Percentiles rank a stretch among this genome's conserved stretches.
Conservation (phyloP, 768 basidiomycete species). For the Saitozyma podzolica region DNA sequence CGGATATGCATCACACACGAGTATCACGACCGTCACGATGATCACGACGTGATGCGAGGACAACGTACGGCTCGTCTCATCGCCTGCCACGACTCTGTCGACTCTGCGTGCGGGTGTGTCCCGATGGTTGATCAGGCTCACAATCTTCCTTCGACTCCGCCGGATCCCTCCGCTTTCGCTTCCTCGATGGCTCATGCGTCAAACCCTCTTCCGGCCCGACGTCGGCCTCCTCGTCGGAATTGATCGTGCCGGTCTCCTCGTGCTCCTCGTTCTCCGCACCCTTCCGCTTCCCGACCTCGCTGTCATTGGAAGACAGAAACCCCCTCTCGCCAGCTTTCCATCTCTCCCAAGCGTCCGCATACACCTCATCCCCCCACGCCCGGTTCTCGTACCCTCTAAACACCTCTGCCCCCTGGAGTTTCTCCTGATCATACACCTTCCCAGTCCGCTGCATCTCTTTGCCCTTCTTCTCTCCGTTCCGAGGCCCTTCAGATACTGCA, state of each 20-base stretch:
- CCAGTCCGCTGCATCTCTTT: slow-evolving; percentile 41
- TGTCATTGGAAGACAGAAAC: neutral
- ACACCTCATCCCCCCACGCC: slow-evolving; percentile 41
- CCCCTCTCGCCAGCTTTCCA: slow-evolving; percentile 26
- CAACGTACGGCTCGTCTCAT: no score
- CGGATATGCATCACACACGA: no score
- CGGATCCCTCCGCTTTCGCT: neutral
- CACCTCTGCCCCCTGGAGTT: slow-evolving; percentile 39
- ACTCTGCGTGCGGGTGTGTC: no score
- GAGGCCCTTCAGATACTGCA: no score
- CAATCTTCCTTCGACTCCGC: no score
- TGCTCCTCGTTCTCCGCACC: neutral
- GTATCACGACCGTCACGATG: no score
- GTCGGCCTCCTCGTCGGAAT: neutral
- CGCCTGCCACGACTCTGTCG: no score
- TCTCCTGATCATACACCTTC: slow-evolving; percentile 43
- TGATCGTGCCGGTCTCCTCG: neutral
- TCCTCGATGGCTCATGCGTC: neutral
- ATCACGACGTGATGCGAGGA: no score
- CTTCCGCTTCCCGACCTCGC: neutral
- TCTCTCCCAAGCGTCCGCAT: slow-evolving; percentile 27
- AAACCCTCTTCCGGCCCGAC: neutral
- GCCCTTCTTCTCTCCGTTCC: slow-evolving; percentile 5
- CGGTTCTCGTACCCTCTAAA: slow-evolving; percentile 34
- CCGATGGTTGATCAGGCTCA: no score